Base-by-base conservation (phyloP, 371 early-diverging fungal species). In the Conidiobolus incongruus region DNA sequence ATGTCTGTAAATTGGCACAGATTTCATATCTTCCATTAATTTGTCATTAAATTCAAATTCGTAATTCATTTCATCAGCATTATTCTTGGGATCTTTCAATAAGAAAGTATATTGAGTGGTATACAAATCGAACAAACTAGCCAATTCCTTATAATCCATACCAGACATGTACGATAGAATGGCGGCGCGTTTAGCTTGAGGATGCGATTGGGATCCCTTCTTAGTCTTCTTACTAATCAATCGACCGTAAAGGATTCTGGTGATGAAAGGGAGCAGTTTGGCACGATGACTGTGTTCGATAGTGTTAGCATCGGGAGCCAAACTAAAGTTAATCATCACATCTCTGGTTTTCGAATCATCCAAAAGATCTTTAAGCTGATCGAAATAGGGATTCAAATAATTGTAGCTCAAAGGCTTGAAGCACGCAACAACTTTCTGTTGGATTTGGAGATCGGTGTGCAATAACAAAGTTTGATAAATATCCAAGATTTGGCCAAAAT, bases 291-390 rank as follows among this genome's bases (percentile, higher is more conserved):
- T 54, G 2, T 61, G 52, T 43, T 75, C 73, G 40, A 84, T 69
- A 16, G 63, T 57, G 23, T 60, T 61, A 24, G 74, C 66, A 20
- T 66, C 50, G 4, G 64, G 65, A 0, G 66, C 63, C 23, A 85
- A 55, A 35, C 77, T 62, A 26, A 89, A 70, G 1, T 73, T 72
- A 13, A 81, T 56, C 19, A 96, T 60, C 46, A 75, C 75, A 47
- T 93, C 92, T 20, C 93, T 77, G 71, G 90, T 89, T 47, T 72
- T 77, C 38, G 64, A 57, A n/a, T 91, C 92, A 32, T 85, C 77
- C 11, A 81, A 50, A 38, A 93, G 51, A 20, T 68, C 71, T 39
- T 68, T 62, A 41, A 93, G 58, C 29, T 76, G 67, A 26, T 83
- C 87, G 10, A 65, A 66, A 47, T 85, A 84, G 11, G 71, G 74